A percentile compares a stretch with the other conserved stretches of the same genome.
These are phyloP conservation scores for Trametopsis cervina DNA, from an alignment of 768 basidiomycete species.

Conservation along the genomic window DNA sequence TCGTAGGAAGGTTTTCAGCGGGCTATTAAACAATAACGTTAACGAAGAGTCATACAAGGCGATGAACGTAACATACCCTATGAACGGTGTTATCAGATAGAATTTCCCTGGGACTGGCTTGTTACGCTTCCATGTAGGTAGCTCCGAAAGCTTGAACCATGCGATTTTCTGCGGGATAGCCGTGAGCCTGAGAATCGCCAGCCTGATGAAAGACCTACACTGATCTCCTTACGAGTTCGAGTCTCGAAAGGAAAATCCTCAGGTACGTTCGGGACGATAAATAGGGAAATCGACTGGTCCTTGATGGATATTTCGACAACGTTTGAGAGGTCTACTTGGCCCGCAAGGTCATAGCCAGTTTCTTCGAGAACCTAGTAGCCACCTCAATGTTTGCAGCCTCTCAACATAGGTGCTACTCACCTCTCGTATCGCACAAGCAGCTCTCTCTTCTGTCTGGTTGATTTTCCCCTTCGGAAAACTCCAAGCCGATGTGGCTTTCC, in stretches of 20 bases:
- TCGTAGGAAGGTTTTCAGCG: conserved; percentile 62
- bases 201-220: conserved; percentile 60
- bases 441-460: conserved; percentile 84
- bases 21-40: conserved; percentile 28
- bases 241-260: conserved; percentile 90
- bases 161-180: conserved; percentile 89
- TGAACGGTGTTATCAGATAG: conserved; percentile 93
- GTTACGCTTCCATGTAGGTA: conserved; percentile 89
- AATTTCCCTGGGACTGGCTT: conserved; percentile 71
- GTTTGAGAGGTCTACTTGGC: conserved; percentile 55
- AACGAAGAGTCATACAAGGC: background rate
- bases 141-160: conserved; percentile 86
- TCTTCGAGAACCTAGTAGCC: conserved; percentile 87
- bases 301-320: conserved; percentile 82
- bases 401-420: conserved; percentile 35
- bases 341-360: conserved; percentile 86
- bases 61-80: conserved; percentile 48
- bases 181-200: no score
- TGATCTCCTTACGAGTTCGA: conserved; percentile 96
- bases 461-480: conserved; percentile 99
- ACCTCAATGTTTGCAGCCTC: conserved; percentile 8
- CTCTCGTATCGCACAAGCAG: conserved; percentile 86
- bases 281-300: conserved; percentile 88
- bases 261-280: conserved; percentile 80
- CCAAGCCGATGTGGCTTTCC: conserved; percentile 96